Percentiles rank a stretch among this genome's conserved stretches.
phyloP scores from a whole-genome alignment of 2,329 filamentous ascomycete genomes.

The Colletotrichum echinochloae region DNA sequence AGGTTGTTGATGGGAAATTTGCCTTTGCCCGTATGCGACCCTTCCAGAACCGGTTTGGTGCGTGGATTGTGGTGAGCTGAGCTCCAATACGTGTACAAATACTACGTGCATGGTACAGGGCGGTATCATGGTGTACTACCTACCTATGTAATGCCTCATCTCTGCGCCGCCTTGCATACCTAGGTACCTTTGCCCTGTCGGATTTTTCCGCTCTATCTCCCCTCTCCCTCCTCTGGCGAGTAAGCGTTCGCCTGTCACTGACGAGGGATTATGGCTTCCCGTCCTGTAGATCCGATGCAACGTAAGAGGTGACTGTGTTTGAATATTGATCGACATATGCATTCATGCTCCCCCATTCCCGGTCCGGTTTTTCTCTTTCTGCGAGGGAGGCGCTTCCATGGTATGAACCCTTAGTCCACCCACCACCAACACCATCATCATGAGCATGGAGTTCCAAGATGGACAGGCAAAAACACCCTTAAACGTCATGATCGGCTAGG shows the following conservation, averaged over 20 bases:
- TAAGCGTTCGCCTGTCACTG: not conserved
- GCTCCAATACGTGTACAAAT: not conserved
- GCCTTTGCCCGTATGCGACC: slow-evolving; percentile 7
- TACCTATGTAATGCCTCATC: not conserved
- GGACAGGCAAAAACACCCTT: not conserved
- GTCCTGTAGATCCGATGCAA: slow-evolving; percentile 12
- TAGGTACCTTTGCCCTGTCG: not conserved
- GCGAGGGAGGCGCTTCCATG: not conserved
- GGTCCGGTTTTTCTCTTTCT: not conserved
- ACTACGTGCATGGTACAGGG: not conserved
- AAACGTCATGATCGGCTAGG: not conserved
- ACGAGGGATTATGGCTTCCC: slow-evolving; percentile 14
- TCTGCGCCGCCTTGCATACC: not conserved
- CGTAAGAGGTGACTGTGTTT: slow-evolving; percentile 5
- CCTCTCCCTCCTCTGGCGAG: not conserved
- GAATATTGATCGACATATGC: slow-evolving; percentile 16
- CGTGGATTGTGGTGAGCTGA: slow-evolving; percentile 11
- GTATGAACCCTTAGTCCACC: not conserved
- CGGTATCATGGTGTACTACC: not conserved
- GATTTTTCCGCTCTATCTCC: not conserved
- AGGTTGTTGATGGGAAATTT: slow-evolving; percentile 2
- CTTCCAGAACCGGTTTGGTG: slow-evolving; percentile 17
- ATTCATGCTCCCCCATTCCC: not conserved
- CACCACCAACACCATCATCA: not conserved
- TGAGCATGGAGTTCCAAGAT: not conserved